Conservation (phyloP, 2,329 filamentous ascomycete genomes). For the Monilinia fructicola region DNA sequence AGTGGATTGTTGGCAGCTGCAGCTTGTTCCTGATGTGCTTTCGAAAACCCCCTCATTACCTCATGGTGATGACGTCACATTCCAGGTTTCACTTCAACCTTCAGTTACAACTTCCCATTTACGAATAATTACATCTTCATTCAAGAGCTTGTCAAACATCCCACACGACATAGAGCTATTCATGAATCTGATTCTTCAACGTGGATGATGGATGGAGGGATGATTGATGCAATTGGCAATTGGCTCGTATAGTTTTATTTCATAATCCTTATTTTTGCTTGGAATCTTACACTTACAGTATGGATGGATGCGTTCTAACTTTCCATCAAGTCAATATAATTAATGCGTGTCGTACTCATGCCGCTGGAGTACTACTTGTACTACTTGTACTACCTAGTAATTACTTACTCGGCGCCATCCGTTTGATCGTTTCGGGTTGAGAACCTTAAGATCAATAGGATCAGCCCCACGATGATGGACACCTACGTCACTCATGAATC, state of each 20-base stretch:
- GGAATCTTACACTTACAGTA: neutral
- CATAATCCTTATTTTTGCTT: neutral
- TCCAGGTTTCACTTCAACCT: constrained; percentile 11
- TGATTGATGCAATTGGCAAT: no score
- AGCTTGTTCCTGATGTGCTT: constrained; percentile 33
- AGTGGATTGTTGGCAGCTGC: constrained; percentile 21
- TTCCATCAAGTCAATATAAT: neutral
- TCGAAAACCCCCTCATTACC: constrained; percentile 8
- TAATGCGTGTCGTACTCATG: neutral
- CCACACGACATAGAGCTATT: constrained; percentile 18
- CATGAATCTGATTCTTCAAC: neutral
- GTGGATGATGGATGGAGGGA: no score
- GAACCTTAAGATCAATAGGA: neutral
- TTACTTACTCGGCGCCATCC: constrained; percentile 17
- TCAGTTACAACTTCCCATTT: neutral
- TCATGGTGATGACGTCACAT: constrained; percentile 21
- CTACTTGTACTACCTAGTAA: neutral
- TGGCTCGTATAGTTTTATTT: neutral
- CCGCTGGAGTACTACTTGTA: no score
- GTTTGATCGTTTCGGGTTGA: neutral
- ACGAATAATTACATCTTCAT: no score
- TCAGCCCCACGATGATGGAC: neutral
- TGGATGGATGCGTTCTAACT: neutral
- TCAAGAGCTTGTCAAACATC: neutral
- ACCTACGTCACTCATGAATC: constrained; percentile 8